Base-by-base conservation (phyloP, 345 rosid species). In the Cardamine chenopodiifolia region DNA sequence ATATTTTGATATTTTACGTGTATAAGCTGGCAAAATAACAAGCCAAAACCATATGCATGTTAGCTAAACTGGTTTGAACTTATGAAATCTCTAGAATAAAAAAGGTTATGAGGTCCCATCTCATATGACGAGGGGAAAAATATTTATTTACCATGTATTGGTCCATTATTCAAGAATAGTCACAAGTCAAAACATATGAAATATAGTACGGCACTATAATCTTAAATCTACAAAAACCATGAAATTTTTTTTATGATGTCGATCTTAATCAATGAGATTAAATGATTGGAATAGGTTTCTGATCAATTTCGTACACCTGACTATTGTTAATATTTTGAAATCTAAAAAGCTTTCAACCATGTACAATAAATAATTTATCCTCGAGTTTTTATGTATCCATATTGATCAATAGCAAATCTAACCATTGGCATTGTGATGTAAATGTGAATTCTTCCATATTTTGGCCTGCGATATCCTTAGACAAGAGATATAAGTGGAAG, bases 391-490 rank as follows among this genome's bases (percentile, higher is more conserved):
- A 32, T 45, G 31, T 56, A 65, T 23, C 32, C 22, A 65, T 37
- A 12, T 59, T 15, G 23, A 19, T 13, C 37, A 13, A 28, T 50
- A 67, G 22, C 19, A 52, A 15, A 60, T 37, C 54, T 67, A 47
- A 48, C 49, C 61, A 58, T 37, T 18, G 44, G 58, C 8, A 60
- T 68, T 29, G 26, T 60, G 56, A 29, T 39, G 37, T 3, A 47
- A 35, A 74, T 49, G 62, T 59, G 18, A 65, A 2, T 22, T 12
- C 4, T 65, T 52, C 17, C 35, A 57, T 58, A 74, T 26, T 3
- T 48, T 35, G 72, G 44, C 67, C 7, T 47, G 53, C 45, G 32
- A 37, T 61, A 66, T 66, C 50, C 23, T 58, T 45, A 32, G 35
- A 60, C 26, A 22, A 61, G 44, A 66, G n/a, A 18, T 47, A 23